Evolutionary conservation across 1,284 basidiomycete genomes (phyloP).

Genomic region (Cerioporus squamosus): DNA sequence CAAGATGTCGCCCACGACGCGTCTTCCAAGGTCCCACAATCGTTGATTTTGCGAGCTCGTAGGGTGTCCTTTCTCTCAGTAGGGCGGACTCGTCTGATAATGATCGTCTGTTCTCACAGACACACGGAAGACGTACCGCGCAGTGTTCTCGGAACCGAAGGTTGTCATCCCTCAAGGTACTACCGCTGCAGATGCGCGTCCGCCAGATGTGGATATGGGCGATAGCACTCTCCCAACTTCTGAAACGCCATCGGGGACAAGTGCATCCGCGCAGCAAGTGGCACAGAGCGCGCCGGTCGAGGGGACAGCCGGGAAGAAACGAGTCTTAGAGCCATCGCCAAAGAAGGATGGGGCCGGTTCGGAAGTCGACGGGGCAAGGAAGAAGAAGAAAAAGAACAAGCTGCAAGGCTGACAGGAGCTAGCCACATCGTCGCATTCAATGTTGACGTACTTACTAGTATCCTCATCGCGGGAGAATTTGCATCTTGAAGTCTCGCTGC

Average conservation of each 20-base stretch:
- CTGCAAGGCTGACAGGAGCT: neutral
- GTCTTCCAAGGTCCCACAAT: conserved; percentile 63
- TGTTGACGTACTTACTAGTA: neutral
- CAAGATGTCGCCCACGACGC: conserved; percentile 70
- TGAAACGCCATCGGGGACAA: neutral
- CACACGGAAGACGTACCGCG: conserved; percentile 65
- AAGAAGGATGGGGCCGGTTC: neutral
- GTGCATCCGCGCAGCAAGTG: neutral
- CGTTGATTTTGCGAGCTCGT: conserved; percentile 75
- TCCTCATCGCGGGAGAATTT: too few relatives aligned
- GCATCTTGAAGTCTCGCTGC: too few relatives aligned
- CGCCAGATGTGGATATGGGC: neutral
- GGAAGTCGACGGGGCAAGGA: conserved; percentile 15
- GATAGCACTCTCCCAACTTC: neutral
- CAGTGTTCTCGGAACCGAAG: conserved; percentile 72
- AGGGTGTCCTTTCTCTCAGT: conserved; percentile 35
- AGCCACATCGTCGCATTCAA: neutral
- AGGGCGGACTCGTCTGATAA: neutral
- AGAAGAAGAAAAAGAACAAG: conserved; percentile 29
- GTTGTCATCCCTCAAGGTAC: conserved; percentile 53
- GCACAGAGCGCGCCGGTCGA: neutral
- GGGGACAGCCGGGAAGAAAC: conserved; percentile 21
- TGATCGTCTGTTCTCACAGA: conserved; percentile 37
- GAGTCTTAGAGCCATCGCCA: conserved; percentile 1
- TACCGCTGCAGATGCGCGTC: neutral